A percentile compares a stretch with the other conserved stretches of the same genome.
phyloP scores from a whole-genome alignment of 1,284 basidiomycete species.

The Leccinum fuscescens region DNA sequence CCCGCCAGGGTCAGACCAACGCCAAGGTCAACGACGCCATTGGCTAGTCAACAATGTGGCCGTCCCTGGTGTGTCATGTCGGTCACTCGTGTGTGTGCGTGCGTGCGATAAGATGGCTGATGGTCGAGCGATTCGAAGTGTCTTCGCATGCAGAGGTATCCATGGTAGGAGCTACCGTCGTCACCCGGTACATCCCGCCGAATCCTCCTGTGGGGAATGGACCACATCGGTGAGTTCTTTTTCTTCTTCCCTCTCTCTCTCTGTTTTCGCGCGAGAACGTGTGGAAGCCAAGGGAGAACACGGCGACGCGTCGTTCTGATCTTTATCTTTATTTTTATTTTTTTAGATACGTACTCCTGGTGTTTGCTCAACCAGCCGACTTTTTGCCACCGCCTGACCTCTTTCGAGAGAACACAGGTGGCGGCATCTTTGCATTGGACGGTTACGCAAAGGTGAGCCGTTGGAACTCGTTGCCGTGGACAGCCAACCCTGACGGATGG shows the following conservation, averaged over 20 bases:
- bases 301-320: not conserved
- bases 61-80: slow-evolving; percentile 38
- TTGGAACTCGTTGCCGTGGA: not conserved
- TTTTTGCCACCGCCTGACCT: slow-evolving; percentile 66
- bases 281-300: not conserved
- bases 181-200: slow-evolving; percentile 74
- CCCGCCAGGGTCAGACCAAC: slow-evolving; percentile 53
- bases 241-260: too few species aligned
- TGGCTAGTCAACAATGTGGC: slow-evolving; percentile 76
- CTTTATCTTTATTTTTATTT: not conserved
- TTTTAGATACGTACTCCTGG: slow-evolving; percentile 62
- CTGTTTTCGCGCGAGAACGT: not conserved
- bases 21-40: slow-evolving; percentile 64
- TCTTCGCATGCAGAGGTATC: slow-evolving; percentile 43
- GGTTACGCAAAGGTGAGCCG: slow-evolving; percentile 48
- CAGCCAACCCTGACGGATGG: not conserved
- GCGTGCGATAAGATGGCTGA: not conserved
- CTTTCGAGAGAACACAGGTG: slow-evolving; percentile 45
- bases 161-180: slow-evolving; percentile 47
- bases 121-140: not conserved
- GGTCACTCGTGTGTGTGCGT: not conserved
- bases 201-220: slow-evolving; percentile 66
- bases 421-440: slow-evolving; percentile 52
- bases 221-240: slow-evolving; percentile 68
- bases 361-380: slow-evolving; percentile 59